These are phyloP conservation scores for Fistulifera solaris DNA, from an alignment of 108 stramenopile species.

Conservation along the genomic window DNA sequence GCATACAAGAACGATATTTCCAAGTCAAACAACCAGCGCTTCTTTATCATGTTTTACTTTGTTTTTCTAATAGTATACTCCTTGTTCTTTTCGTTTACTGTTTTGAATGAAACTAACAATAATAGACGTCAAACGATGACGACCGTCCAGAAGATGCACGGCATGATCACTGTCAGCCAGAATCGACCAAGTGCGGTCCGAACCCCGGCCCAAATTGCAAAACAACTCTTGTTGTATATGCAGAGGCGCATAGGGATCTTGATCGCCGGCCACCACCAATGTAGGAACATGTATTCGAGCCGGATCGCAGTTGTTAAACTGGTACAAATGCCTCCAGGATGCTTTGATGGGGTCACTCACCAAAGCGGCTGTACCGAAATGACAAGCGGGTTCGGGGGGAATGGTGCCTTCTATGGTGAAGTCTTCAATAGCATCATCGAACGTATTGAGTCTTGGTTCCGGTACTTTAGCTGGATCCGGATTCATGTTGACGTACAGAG, in stretches of 20 bases:
- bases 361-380: conserved; percentile 73
- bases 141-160: conserved; percentile 65
- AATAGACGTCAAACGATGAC: conserved; percentile 25
- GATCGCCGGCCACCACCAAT: conserved; percentile 71
- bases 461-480: too few relatives aligned
- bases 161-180: conserved; percentile 82
- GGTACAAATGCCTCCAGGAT: conserved; percentile 69
- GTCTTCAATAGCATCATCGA: conserved; percentile 75
- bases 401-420: conserved; percentile 78
- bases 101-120: conserved; percentile 36
- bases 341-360: conserved; percentile 75
- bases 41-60: too few relatives aligned
- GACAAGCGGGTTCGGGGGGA: conserved; percentile 43
- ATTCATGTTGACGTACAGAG: conserved; percentile 46
- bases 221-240: conserved; percentile 61
- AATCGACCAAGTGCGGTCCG: conserved; percentile 73
- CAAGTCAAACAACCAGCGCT: too few relatives aligned
- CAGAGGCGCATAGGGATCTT: conserved; percentile 71
- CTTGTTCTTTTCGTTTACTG: neutral
- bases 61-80: too few relatives aligned
- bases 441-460: too few relatives aligned
- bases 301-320: conserved; percentile 86
- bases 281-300: conserved; percentile 67
- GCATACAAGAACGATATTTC: too few relatives aligned
- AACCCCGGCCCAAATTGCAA: conserved; percentile 51